Percentiles rank a stretch among this genome's conserved stretches.
phyloP scores from a whole-genome alignment of 1,284 basidiomycete species.

The Marasmius sp. region DNA sequence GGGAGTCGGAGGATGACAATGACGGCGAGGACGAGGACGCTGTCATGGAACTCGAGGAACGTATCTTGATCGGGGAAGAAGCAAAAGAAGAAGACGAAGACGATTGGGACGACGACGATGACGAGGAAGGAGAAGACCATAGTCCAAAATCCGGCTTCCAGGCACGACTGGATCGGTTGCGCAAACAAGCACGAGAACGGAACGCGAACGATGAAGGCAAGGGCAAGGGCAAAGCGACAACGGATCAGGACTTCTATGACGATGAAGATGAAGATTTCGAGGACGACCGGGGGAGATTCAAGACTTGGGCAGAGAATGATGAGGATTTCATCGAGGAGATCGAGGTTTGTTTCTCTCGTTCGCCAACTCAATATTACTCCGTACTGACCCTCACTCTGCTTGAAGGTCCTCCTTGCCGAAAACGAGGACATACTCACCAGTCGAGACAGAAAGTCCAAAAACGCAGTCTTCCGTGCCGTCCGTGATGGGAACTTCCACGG shows the following conservation, averaged over 20 bases:
- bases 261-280: constrained; percentile 37
- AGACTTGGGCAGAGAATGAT: constrained; percentile 60
- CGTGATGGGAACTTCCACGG: constrained; percentile 39
- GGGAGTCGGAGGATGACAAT: constrained; percentile 26
- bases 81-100: constrained; percentile 36
- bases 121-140: constrained; percentile 41
- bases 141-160: constrained; percentile 56
- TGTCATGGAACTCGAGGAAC: constrained; percentile 38
- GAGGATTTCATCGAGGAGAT: constrained; percentile 65
- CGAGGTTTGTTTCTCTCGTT: constrained; percentile 42
- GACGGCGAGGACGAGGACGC: constrained; percentile 29
- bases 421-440: constrained; percentile 49
- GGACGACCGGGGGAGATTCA: constrained; percentile 20
- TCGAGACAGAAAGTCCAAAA: constrained; percentile 50
- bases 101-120: constrained; percentile 17
- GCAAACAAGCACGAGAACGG: constrained; percentile 23
- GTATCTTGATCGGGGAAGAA: constrained; percentile 38
- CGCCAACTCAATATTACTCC: background rate
- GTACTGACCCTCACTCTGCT: background rate
- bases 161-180: constrained; percentile 45
- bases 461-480: constrained; percentile 64
- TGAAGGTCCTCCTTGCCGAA: constrained; percentile 46
- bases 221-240: constrained; percentile 6
- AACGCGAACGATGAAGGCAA: constrained; percentile 2
- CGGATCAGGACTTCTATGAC: constrained; percentile 46